Base-by-base conservation (phyloP, 2,329 filamentous ascomycete genomes). In the Aspergillus sp. region DNA sequence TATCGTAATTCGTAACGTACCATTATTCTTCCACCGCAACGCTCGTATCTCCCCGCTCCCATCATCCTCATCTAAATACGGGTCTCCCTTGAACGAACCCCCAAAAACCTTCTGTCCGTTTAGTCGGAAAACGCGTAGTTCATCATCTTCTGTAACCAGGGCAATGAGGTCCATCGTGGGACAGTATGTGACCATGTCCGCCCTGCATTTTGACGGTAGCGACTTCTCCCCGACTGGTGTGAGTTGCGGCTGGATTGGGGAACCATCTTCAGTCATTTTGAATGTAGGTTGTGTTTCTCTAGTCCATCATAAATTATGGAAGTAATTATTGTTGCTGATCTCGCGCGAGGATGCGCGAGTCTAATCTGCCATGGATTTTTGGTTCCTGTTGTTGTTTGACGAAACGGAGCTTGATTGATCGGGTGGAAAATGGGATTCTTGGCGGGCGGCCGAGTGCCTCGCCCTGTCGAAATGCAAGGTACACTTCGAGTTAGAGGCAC, bases 141-240 rank as follows among this genome's bases (percentile, higher is more conserved):
- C 86, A 49, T 86, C 86, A 59, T 86, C 84, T 15, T 82, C 80
- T n/a, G 82, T 84, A 14, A 88, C 87, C 12, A 91, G 79, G 12
- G 90, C 89, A 12, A 92, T 81, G 46, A 98, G 81, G 75, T 97
- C 91, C 79, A 96, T 90, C 8, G 87, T 89, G 15, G 93, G 91
- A 73, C 91, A 96, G 74, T 90, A 91, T 24, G 87, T 82, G 35
- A 93, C 80, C 51, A 89, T 67, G 58, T 66, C 68, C 51, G 71
- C 60, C 64, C 79, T 78, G 65, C 75, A 76, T 73, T 74, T 77
- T 66, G 71, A 67, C 33, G 73, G 66, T 40, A 78, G 66, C 50
- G 68, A 70, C 64, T 78, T 77, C 61, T 77, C 75, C 43, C 70
- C 72, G 46, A 77, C 72, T 15, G 71, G 65, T 6, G 70, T 70